Conservation (phyloP, 176 grass and related monocot genomes). For the Avena insularis region DNA sequence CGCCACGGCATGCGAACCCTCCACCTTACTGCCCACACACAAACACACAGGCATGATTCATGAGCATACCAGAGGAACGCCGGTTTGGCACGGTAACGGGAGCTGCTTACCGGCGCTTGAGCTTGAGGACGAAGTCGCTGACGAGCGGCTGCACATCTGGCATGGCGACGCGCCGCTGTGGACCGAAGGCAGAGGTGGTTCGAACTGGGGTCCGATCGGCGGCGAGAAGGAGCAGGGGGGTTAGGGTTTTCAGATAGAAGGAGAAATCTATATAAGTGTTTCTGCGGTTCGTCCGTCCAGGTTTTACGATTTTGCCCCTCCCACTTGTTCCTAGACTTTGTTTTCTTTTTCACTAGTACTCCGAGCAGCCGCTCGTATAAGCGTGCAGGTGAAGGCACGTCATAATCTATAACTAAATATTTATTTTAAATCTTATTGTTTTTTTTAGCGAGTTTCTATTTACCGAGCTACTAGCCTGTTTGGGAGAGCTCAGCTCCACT, state of each 20-base stretch:
- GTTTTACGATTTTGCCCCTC: no score
- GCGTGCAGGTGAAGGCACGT: no score
- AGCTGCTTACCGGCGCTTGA: slow-evolving; percentile 68
- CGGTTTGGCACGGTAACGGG: neutral
- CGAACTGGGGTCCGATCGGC: slow-evolving; percentile 38
- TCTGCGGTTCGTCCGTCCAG: no score
- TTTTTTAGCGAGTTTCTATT: no score
- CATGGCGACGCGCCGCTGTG: slow-evolving; percentile 48
- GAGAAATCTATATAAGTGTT: neutral
- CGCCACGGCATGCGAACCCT: slow-evolving; percentile 85
- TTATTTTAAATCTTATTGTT: no score
- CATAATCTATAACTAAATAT: no score
- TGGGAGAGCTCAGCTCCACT: no score
- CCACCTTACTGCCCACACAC: slow-evolving; percentile 68
- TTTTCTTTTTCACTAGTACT: no score
- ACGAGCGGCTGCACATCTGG: slow-evolving; percentile 82
- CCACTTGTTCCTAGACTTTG: no score
- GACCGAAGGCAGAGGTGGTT: neutral
- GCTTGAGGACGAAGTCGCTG: slow-evolving; percentile 84
- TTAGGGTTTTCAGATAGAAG: slow-evolving; percentile 51
- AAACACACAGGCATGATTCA: neutral
- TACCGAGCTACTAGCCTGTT: no score
- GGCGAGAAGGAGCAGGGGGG: slow-evolving; percentile 19
- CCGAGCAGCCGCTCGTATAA: no score
- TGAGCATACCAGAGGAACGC: slow-evolving; percentile 17